Base-by-base conservation (phyloP, 225 moss, liverwort and hornwort species). In the Pseudisothecium myosuroides region DNA sequence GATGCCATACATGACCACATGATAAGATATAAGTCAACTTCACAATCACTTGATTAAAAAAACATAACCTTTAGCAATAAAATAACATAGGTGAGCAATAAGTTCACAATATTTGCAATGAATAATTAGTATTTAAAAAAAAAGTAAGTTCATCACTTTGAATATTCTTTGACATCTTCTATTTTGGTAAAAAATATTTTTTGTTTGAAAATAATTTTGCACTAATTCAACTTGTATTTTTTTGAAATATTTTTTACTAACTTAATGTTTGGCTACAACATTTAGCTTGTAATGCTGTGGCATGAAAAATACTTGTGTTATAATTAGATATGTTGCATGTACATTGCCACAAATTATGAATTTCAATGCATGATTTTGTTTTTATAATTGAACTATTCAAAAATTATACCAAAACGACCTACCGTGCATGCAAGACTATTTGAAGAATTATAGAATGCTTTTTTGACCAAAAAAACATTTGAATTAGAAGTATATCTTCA, bases 281-380 rank as follows among this genome's bases (percentile, higher is more conserved):
- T 47, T 73, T 17, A 10, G 13, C 73, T 73, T 11, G 6, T 29
- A 73, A 45, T 73, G 17, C 6, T 1, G 18, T 74, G 10, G 6
- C 4, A 18, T 74, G 4, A 74, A 73, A 73, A 74, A 47, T 11
- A 2, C 0, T 0, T 47, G 3, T 31, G 2, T 4, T 47, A 7
- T 18, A 11, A 10, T 18, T 47, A 9, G 3, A 47, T 11, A 18
- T 29, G 3, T 31, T 47, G 4, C 31, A 31, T 0, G 0, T 11
- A 47, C 6, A 31, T 73, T 29, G 69, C 0, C 11, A 1, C 31
- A 47, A 10, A 18, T 47, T 47, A 16, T 31, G 17, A 74, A 74
- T 31, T 47, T 31, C 4, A 11, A 31, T 31, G 18, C 4, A 11
- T 11, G 4, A 47, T 47, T 41, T 41, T 10, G 2, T 74, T 11